These are phyloP conservation scores for Fraxinus angustifolia DNA, from an alignment of 305 asterid species.

Conservation along the genomic window DNA sequence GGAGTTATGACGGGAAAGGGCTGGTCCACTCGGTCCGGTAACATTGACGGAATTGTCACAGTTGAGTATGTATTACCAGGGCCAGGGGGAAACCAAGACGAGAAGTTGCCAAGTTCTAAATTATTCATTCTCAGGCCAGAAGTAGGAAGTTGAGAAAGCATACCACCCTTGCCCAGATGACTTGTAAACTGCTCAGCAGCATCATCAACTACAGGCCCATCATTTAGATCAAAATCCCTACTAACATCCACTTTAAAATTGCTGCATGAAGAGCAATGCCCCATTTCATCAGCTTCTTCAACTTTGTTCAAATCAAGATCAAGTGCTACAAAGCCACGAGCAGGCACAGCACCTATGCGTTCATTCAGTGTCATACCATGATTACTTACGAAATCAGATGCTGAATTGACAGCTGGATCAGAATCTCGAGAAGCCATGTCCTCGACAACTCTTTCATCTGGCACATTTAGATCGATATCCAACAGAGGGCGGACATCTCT, in stretches of 20 bases:
- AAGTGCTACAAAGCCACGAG: conserved; percentile 33
- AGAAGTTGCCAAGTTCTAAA: conserved; percentile 27
- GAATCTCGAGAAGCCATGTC: conserved; percentile 50
- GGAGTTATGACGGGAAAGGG: conserved; percentile 37
- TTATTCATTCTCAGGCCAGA: conserved; percentile 28
- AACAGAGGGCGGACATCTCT: conserved; percentile 43
- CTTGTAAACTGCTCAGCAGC: conserved; percentile 20
- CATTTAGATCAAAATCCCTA: conserved; percentile 43
- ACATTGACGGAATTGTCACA: conserved; percentile 37
- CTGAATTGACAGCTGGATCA: conserved; percentile 28
- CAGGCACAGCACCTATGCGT: conserved; percentile 24
- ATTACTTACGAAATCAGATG: conserved; percentile 20
- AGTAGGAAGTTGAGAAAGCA: conserved; percentile 23
- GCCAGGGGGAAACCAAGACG: conserved; percentile 53
- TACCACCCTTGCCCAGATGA: conserved; percentile 24
- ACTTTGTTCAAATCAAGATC: conserved; percentile 47
- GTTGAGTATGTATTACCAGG: conserved; percentile 35
- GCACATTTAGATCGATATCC: conserved; percentile 67
- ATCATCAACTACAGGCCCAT: conserved; percentile 36
- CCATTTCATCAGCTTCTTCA: conserved; percentile 36
- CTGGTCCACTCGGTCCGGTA: conserved; percentile 47
- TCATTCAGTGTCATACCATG: conserved; percentile 22
- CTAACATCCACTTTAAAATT: conserved; percentile 16
- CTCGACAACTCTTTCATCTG: conserved; percentile 61
- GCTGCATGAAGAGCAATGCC: conserved; percentile 25